phyloP scores from a whole-genome alignment of 2,329 filamentous ascomycete species.

The Blastomyces parvus region DNA sequence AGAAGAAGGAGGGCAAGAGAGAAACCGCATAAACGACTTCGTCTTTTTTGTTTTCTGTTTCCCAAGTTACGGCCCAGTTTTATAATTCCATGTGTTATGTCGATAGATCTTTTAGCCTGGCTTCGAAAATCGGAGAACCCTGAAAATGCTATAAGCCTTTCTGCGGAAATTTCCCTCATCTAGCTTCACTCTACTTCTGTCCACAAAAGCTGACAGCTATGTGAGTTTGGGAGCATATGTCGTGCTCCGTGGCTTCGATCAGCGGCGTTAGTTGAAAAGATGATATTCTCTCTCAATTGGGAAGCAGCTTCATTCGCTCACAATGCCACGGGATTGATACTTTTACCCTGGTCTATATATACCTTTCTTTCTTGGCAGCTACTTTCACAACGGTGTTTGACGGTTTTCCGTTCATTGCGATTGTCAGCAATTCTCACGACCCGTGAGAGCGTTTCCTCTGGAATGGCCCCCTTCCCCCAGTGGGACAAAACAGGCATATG shows the following conservation, averaged over 20 bases:
- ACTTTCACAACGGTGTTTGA: neutral
- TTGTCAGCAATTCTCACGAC: neutral
- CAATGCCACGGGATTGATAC: neutral
- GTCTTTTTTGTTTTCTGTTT: conserved; percentile 15
- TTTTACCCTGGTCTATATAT: neutral
- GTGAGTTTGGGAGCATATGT: neutral
- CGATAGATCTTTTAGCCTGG: conserved; percentile 9
- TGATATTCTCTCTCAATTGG: conserved; percentile 1
- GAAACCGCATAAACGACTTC: conserved; percentile 61
- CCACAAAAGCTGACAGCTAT: neutral
- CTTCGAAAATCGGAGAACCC: conserved; percentile 7
- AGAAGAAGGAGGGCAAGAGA: conserved; percentile 92
- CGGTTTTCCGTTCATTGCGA: neutral
- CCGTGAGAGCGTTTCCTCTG: neutral
- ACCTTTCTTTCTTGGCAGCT: neutral
- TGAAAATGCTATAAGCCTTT: conserved; percentile 7
- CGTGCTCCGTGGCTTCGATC: neutral
- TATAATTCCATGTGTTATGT: conserved; percentile 17
- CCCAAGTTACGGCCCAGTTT: conserved; percentile 13
- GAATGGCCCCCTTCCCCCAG: neutral
- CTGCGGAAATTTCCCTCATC: neutral
- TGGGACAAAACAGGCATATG: conserved; percentile 46
- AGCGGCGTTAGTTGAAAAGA: neutral
- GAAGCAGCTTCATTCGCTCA: conserved; percentile 14
- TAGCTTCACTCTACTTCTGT: neutral